Evolutionary conservation across 352 stramenopile genomes (phyloP).

Genomic region (Halophytophthora batemanensis): DNA sequence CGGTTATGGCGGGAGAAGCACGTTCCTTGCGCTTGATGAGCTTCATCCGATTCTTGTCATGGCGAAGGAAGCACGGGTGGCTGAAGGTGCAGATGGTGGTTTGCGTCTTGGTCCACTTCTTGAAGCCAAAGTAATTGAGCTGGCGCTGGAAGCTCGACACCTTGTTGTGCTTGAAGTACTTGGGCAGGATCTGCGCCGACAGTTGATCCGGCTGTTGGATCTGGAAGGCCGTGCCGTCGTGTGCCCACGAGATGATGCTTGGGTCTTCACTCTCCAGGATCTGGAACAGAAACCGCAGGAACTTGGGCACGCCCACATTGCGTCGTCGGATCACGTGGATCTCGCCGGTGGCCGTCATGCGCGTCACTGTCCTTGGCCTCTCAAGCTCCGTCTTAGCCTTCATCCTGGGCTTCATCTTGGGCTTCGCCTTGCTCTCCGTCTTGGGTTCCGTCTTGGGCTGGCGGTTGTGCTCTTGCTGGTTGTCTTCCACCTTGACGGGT

Average conservation of each 20-base stretch:
- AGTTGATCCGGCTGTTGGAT: constrained; percentile 62
- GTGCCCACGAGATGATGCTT: constrained; percentile 65
- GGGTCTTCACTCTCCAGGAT: constrained; percentile 74
- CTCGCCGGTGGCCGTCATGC: no score
- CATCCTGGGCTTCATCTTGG: constrained; percentile 73
- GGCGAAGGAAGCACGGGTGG: constrained; percentile 59
- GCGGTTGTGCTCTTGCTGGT: constrained; percentile 88
- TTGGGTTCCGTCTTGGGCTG: constrained; percentile 77
- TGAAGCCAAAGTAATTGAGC: constrained; percentile 93
- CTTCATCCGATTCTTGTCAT: constrained; percentile 71
- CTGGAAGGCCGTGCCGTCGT: constrained; percentile 66
- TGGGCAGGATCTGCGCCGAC: constrained; percentile 76
- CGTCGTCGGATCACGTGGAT: no score
- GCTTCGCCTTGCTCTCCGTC: constrained; percentile 48
- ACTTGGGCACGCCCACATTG: constrained; percentile 76
- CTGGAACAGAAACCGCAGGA: constrained; percentile 73
- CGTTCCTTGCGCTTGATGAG: constrained; percentile 74
- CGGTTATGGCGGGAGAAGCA: constrained; percentile 10
- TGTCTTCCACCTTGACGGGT: constrained; percentile 81
- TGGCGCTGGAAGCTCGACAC: constrained; percentile 92
- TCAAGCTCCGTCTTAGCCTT: constrained; percentile 41
- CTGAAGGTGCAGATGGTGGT: constrained; percentile 80
- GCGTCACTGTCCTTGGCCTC: no score
- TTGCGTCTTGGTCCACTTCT: constrained; percentile 84
- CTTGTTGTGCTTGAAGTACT: constrained; percentile 94